Conservation (phyloP, 768 basidiomycete genomes). For the Strobilomyces echinocephalus region DNA sequence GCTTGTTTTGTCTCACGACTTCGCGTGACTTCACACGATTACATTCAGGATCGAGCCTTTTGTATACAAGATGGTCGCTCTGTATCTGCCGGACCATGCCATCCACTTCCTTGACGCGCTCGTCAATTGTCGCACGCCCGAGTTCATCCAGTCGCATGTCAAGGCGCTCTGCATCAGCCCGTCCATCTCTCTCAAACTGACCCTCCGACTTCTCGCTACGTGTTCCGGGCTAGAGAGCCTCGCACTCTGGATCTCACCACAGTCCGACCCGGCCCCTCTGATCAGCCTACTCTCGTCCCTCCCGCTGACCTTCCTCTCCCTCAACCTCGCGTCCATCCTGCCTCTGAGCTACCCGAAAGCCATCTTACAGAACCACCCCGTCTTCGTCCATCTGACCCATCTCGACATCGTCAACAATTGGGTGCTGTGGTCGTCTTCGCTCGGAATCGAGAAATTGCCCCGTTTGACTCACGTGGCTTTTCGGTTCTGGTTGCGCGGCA, state of each 20-base stretch:
- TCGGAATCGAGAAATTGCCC: slow-evolving; percentile 14
- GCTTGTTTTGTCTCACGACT: not conserved
- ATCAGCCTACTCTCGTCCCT: slow-evolving; percentile 2
- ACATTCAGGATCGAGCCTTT: slow-evolving; percentile 19
- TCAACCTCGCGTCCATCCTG: slow-evolving; percentile 1
- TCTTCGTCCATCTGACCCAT: slow-evolving; percentile 12
- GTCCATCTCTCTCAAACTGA: slow-evolving; percentile 4
- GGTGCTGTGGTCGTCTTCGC: slow-evolving; percentile 15
- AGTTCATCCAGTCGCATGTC: slow-evolving; percentile 8
- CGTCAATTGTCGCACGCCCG: not conserved
- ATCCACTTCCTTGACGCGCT: slow-evolving; percentile 11
- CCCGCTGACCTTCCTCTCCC: no score
- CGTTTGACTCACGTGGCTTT: slow-evolving; percentile 12
- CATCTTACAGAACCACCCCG: slow-evolving; percentile 6
- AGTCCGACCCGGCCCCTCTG: not conserved
- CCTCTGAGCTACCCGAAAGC: not conserved
- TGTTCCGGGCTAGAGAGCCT: slow-evolving; percentile 14
- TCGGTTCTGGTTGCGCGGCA: slow-evolving; percentile 15
- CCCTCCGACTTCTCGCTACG: slow-evolving; percentile 2
- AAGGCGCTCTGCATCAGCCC: slow-evolving; percentile 17
- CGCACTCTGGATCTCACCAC: slow-evolving; percentile 15
- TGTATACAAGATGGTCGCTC: slow-evolving; percentile 17
- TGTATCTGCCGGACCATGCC: slow-evolving; percentile 7
- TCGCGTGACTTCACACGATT: no score
- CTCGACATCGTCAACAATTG: slow-evolving; percentile 21